phyloP scores from a whole-genome alignment of 164 flowering plant genomes.

The Vitis rupestris region DNA sequence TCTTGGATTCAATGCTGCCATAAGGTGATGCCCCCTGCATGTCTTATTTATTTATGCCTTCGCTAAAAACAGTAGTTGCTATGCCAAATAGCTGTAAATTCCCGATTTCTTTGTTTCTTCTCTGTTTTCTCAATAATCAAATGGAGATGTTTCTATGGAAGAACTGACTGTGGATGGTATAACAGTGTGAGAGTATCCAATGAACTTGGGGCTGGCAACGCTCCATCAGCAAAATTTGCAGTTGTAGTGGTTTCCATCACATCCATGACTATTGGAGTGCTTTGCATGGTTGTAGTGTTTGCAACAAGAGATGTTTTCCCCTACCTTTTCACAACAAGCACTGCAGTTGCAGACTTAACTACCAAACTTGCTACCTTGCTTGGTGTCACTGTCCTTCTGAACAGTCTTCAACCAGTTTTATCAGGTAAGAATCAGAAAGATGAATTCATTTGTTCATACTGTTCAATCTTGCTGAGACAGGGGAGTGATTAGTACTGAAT shows the following conservation, averaged over 20 bases:
- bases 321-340: slow-evolving; percentile 53
- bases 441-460: neutral
- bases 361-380: slow-evolving; percentile 47
- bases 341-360: slow-evolving; percentile 46
- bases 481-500: too few relatives aligned
- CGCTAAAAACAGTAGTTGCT: too few relatives aligned
- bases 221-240: slow-evolving; percentile 47
- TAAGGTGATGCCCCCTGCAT: slow-evolving; percentile 35
- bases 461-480: too few relatives aligned
- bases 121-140: neutral
- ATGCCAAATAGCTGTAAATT: too few relatives aligned
- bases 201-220: slow-evolving; percentile 70
- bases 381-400: slow-evolving; percentile 52
- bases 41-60: neutral
- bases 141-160: neutral
- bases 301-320: slow-evolving; percentile 56
- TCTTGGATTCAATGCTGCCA: slow-evolving; percentile 75
- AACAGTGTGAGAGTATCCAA: slow-evolving; percentile 71
- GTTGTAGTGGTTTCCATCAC: slow-evolving; percentile 52
- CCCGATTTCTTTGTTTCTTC: neutral
- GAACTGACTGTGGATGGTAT: neutral
- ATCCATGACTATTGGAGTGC: slow-evolving; percentile 49
- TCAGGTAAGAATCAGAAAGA: slow-evolving; percentile 41
- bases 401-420: slow-evolving; percentile 69
- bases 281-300: slow-evolving; percentile 40